phyloP scores from a whole-genome alignment of 176 grass and related monocot genomes.

The Echinochloa phyllopogon region DNA sequence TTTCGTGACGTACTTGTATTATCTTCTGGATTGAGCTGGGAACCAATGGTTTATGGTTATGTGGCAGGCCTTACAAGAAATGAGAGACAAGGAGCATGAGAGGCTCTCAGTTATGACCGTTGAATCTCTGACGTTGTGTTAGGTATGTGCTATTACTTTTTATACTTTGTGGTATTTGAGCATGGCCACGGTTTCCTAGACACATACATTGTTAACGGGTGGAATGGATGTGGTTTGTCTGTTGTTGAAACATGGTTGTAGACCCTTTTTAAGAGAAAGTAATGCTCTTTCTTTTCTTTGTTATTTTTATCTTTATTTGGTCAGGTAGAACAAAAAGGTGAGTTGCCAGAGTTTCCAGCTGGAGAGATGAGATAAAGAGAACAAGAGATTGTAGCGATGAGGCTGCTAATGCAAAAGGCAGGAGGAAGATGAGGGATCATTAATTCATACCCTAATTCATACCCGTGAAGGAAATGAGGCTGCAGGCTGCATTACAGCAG shows the following conservation, averaged over 20 bases:
- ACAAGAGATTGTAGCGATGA: background rate
- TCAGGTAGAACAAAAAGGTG: too few relatives aligned
- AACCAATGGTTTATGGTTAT: constrained; percentile 97
- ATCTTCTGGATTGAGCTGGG: constrained; percentile 91
- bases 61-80: constrained; percentile 88
- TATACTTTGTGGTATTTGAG: background rate
- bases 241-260: too few relatives aligned
- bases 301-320: too few relatives aligned
- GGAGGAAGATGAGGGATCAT: background rate
- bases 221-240: too few relatives aligned
- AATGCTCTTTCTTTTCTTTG: too few relatives aligned
- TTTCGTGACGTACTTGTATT: constrained; percentile 66
- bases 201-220: too few relatives aligned
- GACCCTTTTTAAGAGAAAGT: too few relatives aligned
- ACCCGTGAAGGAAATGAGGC: background rate
- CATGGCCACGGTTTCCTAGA: background rate
- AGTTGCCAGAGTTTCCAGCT: too few relatives aligned
- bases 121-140: constrained; percentile 59
- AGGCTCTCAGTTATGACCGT: constrained; percentile 52
- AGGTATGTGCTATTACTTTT: constrained; percentile 47
- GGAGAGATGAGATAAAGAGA: too few relatives aligned
- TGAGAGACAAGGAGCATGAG: constrained; percentile 46
- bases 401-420: background rate
- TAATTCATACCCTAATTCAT: too few relatives aligned
- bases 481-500: too few relatives aligned